A percentile compares a stretch with the other conserved stretches of the same genome.
phyloP scores from a whole-genome alignment of 345 rosid species.

The Camelina neglecta region DNA sequence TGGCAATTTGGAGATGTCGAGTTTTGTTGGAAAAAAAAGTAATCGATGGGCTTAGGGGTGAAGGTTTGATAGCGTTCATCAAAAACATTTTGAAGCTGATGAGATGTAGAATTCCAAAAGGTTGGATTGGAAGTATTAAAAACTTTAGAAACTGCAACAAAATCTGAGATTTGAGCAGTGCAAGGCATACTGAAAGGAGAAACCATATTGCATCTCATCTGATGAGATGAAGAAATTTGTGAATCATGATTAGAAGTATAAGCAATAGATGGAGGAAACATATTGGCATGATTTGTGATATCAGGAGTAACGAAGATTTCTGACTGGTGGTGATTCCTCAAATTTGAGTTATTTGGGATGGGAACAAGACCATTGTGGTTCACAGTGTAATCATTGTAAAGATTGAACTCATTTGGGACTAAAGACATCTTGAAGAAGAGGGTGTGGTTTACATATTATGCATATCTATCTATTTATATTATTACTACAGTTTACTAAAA shows the following conservation, averaged over 20 bases:
- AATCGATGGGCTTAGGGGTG: background rate
- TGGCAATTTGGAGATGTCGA: background rate
- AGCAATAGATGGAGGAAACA: background rate
- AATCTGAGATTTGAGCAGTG: background rate
- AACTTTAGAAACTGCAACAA: background rate
- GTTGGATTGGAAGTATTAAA: background rate
- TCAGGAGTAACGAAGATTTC: background rate
- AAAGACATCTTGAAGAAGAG: constrained; percentile 14
- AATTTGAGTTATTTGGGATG: constrained; percentile 8
- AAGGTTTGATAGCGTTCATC: background rate
- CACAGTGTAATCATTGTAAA: background rate
- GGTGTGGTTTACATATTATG: background rate
- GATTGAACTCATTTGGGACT: constrained; percentile 12
- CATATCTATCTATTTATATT: constrained; percentile 25
- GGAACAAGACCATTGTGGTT: background rate
- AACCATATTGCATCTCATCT: background rate
- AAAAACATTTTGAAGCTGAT: background rate
- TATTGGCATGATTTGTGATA: constrained; percentile 2
- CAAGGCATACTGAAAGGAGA: background rate
- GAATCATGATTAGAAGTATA: background rate
- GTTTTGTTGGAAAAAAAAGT: background rate
- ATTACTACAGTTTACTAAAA: background rate
- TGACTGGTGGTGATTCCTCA: background rate
- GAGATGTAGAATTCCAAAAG: background rate
- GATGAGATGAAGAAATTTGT: background rate